Evolutionary conservation across 495 filamentous ascomycete genomes (phyloP), one percentile per base, ranked within the genome.

Genomic region (Patellaria atrata): DNA sequence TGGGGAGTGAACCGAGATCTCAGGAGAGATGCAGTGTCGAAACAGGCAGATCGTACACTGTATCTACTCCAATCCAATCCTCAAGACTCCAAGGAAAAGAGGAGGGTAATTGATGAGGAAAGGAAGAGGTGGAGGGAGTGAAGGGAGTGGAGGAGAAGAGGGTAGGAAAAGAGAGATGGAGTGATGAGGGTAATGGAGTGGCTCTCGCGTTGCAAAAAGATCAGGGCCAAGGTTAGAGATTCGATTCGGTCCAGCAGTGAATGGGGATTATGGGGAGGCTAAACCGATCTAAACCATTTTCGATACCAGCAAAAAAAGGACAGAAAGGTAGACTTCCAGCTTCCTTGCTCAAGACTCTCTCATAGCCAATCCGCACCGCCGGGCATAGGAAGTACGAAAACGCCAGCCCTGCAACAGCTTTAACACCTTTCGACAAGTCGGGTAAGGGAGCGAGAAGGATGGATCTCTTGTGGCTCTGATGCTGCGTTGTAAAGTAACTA

Each of bases 21-120:
- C 36, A 35, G 46, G 32, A 20, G 37, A 48, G 28, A 33, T 33
- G 40, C 35, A 30, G 35, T 14, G 33, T 26, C 31, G 35, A 24
- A 13, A 30, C 20, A 33, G 20, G 31, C 21, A 45, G 15, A 33
- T 32, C 38, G 40, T 38, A 27, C 43, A n/a, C 33, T 41, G 41
- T 42, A 50, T 42, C 27, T 41, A 41, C 45, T 45, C 46, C 36
- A 25, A 35, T 40, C 43, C 46, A 42, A 32, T 38, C 39, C 46
- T 45, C 46, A 42, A 44, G 31, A 39, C 46, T 50, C 46, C 46
- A 39, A 45, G 42, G n/a, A n/a, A n/a, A n/a, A n/a, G n/a, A n/a
- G n/a, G n/a, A n/a, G n/a, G n/a, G n/a, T n/a, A n/a, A 37, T 38
- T 50, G 22, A 32, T 16, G 42, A 42, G 35, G 39, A 20, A 33